phyloP scores from a whole-genome alignment of 495 filamentous ascomycete species.

The Lasiosphaeria ovina region DNA sequence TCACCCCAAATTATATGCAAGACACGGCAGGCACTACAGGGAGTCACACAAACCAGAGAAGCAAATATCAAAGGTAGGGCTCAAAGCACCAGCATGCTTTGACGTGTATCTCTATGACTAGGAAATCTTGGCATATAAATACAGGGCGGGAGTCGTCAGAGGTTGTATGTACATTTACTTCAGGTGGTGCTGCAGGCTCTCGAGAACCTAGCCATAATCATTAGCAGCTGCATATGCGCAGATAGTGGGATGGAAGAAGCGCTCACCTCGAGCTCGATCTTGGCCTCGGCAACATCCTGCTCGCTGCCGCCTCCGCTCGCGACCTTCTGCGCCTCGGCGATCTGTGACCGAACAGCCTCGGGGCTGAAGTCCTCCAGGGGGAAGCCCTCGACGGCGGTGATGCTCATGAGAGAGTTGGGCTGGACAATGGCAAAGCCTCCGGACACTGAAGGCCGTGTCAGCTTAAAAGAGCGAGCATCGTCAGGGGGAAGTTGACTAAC shows the following conservation, averaged over 20 bases:
- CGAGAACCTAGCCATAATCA: slow-evolving; percentile 31
- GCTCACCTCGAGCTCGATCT: slow-evolving; percentile 93
- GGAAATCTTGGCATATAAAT: slow-evolving; percentile 34
- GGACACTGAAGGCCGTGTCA: slow-evolving; percentile 61
- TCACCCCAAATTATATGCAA: not conserved
- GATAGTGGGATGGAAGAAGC: not conserved
- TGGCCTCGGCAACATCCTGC: slow-evolving; percentile 96
- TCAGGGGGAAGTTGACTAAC: slow-evolving; percentile 55
- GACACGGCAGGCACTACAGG: slow-evolving; percentile 2
- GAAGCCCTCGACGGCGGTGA: slow-evolving; percentile 96
- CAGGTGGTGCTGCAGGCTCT: slow-evolving; percentile 68
- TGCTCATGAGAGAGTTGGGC: slow-evolving; percentile 89
- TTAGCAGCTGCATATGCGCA: slow-evolving; percentile 6
- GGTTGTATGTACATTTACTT: slow-evolving; percentile 56
- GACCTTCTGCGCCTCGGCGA: slow-evolving; percentile 93
- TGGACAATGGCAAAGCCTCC: slow-evolving; percentile 97
- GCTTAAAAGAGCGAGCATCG: slow-evolving; percentile 6
- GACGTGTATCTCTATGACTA: slow-evolving; percentile 29
- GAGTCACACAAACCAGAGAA: not conserved
- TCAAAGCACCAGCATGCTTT: slow-evolving; percentile 20
- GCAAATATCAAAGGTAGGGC: not conserved
- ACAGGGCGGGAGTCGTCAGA: slow-evolving; percentile 24
- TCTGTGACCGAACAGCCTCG: slow-evolving; percentile 76
- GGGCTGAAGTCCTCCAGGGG: slow-evolving; percentile 92
- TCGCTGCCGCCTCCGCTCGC: slow-evolving; percentile 87